These are phyloP conservation scores for Russula ochroleuca DNA, from an alignment of 768 basidiomycete genomes.

Conservation along the genomic window DNA sequence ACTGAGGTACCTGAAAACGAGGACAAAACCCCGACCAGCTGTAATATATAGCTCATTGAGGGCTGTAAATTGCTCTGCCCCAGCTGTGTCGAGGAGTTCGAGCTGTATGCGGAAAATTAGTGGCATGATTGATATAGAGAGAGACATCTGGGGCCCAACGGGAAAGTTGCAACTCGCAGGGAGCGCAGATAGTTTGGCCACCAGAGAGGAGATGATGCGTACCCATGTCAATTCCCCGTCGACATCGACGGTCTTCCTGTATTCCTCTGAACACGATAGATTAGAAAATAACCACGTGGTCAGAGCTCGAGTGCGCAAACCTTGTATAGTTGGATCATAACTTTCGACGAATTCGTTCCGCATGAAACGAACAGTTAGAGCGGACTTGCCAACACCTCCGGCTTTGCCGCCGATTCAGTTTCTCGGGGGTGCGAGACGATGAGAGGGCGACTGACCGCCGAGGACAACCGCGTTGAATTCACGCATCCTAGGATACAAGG, in stretches of 20 bases:
- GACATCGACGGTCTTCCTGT: slow-evolving; percentile 58
- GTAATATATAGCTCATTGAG: slow-evolving; percentile 80
- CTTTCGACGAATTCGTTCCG: slow-evolving; percentile 67
- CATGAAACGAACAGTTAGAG: slow-evolving; percentile 76
- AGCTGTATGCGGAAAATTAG: slow-evolving; percentile 42
- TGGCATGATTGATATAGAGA: slow-evolving; percentile 3
- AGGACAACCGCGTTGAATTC: slow-evolving; percentile 76
- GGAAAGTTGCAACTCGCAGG: background rate
- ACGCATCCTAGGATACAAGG: slow-evolving; percentile 44
- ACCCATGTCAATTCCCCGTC: slow-evolving; percentile 63
- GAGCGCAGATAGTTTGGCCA: slow-evolving; percentile 9
- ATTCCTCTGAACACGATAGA: slow-evolving; percentile 51
- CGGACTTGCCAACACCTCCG: slow-evolving; percentile 87
- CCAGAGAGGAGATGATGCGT: slow-evolving; percentile 31
- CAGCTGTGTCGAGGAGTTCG: slow-evolving; percentile 79
- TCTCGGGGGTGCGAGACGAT: background rate
- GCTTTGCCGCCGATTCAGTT: slow-evolving; percentile 40
- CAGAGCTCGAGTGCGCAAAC: slow-evolving; percentile 35
- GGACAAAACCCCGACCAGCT: slow-evolving; percentile 73
- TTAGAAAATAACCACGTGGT: slow-evolving; percentile 2
- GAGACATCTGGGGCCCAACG: background rate
- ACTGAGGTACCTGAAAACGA: slow-evolving; percentile 65
- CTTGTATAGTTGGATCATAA: slow-evolving; percentile 85
- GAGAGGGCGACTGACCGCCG: slow-evolving; percentile 50
- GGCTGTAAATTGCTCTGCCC: slow-evolving; percentile 80